Evolutionary conservation across 129 eudicot species (phyloP), one percentile per base, ranked within the genome.

Genomic region (Saussurea involucrata): DNA sequence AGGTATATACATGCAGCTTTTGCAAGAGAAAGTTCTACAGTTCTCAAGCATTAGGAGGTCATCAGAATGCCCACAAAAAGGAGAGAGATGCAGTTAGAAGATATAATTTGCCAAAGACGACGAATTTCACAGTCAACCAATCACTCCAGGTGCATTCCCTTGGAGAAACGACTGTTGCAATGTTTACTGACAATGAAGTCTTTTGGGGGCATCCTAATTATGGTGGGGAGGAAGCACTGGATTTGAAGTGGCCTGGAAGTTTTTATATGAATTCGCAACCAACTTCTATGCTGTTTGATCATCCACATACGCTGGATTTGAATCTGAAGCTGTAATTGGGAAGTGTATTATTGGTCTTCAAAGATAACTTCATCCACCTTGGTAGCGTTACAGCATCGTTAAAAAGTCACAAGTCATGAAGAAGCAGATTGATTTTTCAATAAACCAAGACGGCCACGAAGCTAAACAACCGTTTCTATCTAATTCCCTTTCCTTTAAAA

Each of bases 31-130:
- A 91, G 72, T 91, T 88, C 66, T 83, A 81, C 72, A 88, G 90
- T 65, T 87, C 97, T 32, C 97, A 91, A 76, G 95, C 97, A 12
- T 84, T 91, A 1, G 97, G 97, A 8, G 97, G 97, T 63, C 97
- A 91, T 68, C 92, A 91, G 65, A 88, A 88, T 68, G 97, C 97
- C 1, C 97, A 91, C 80, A 85, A 87, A 72, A 76, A 79, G 21
- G 97, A 91, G 78, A 49, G 95, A 46, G 89, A 85, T 10, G 81
- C 77, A 69, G 85, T 77, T 42, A 88, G 86, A 73, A 81, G 86
- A 84, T 78, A 77, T 68, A 86, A 85, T 57, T 28, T 82, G 66
- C 90, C 84, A 6, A 65, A 13, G 37, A 13, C 69, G 1, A 28
- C 76, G 20, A 68, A 80, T 27, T 27, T 68, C 65, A 10, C 82